Evolutionary conservation across 805 yeast genomes (phyloP), one percentile per base, ranked within the genome.

Genomic region (Barnettozyma californica): DNA sequence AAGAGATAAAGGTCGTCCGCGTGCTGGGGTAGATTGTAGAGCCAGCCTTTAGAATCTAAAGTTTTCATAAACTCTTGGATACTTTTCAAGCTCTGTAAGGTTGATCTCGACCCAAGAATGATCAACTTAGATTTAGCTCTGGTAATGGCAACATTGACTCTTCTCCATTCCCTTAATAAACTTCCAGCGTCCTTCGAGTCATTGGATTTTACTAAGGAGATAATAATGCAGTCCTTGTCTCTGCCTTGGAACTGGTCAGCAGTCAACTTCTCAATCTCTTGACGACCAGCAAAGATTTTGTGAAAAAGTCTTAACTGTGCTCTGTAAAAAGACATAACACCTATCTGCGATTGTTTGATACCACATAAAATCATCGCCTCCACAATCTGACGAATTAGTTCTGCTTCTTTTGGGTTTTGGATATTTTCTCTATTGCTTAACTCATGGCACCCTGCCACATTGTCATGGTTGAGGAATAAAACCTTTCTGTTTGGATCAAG

Each of bases 231-330:
- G 29, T 88, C 92, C 59, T 92, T 94, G 65, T 94, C 99, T 48
- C 97, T 75, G 0, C 99, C 99, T 67, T 94, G 99, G 59, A 86
- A 92, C 60, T 85, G 88, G 65, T 94, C 99, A 0, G 97, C 98
- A 0, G 99, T 94, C 48, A 92, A 70, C 29, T 87, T 75, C 56
- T 94, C 98, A 27, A 94, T 66, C 1, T 71, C 76, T 9, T 68
- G 62, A 21, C 66, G 57, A 14, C 53, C 62, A 37, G 50, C 57
- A 51, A 63, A 63, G 29, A 54, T 52, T 38, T 61, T 58, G 40
- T 64, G 61, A 38, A 85, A 66, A n/a, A 75, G 61, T 29, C 74
- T 62, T 29, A 90, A 65, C 62, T 94, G 99, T 0, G 91, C 88
- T 35, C 95, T 72, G 64, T 94, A 92, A 46, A 89, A 79, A 0